Evolutionary conservation across 2,329 filamentous ascomycete genomes (phyloP), one percentile per base, ranked within the genome.

Genomic region (Sarocladium kiliense): DNA sequence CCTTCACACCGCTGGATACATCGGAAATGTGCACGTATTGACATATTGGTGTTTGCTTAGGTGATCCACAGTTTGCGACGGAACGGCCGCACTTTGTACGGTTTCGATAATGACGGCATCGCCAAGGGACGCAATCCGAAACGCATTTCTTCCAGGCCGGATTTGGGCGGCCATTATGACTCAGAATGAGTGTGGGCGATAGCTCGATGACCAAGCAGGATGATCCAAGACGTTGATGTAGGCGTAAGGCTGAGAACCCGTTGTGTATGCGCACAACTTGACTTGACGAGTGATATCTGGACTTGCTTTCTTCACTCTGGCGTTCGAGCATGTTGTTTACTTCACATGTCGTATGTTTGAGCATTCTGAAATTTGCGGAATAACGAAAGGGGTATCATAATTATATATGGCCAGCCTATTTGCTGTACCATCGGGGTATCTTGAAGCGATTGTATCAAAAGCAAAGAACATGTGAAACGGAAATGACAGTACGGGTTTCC

Each of bases 51-150:
- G n/a, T n/a, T n/a, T n/a, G n/a, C n/a, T n/a, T n/a, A 86, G 84
- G 80, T 87, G 0, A 66, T 86, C 0, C 75, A 79, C 53, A 69
- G 76, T 0, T 65, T 86, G 0, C 68, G 68, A 0, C 66, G 74
- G 0, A 68, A 78, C 2, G 81, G 82, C 0, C 64, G 69, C 0
- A 79, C 82, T 0, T 75, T 86, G 1, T 86, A 84, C 55, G 82
- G 82, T 0, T 85, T 85, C 37, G 81, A 82, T 23, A 34, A 7
- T 18, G 54, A 47, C 16, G 54, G 18, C n/a, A 32, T 32, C 25
- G 36, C 11, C 6, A 51, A 51, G 47, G 30, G 47, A 6, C 47
- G 19, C 5, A 51, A 51, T 18, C 27, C 47, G n/a, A 34, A 32
- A 23, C 6, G 47, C 5, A 11, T 23, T 16, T n/a, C 6, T 4